Percentiles rank a stretch among this genome's conserved stretches.
Evolutionary conservation across 129 eudicot species (phyloP).

Genomic region (Tanacetum coccineum): DNA sequence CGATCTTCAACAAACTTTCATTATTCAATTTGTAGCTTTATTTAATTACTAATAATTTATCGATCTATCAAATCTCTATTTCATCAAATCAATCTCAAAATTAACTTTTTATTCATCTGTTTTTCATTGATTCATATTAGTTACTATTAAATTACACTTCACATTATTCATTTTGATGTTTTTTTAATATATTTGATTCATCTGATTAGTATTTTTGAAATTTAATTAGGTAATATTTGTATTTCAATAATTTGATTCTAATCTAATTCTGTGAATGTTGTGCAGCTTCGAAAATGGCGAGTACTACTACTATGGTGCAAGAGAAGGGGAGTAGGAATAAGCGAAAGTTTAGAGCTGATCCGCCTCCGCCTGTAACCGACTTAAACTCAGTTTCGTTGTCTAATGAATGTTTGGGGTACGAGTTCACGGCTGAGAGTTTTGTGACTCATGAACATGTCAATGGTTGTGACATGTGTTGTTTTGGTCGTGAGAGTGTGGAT

Average conservation of each 20-base stretch:
- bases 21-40: too few species aligned
- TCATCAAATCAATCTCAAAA: too few species aligned
- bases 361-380: slow-evolving; percentile 55
- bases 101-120: slow-evolving; percentile 6
- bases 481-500: slow-evolving; percentile 44
- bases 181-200: background rate
- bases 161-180: too few species aligned
- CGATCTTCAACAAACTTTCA: slow-evolving; percentile 25
- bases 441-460: slow-evolving; percentile 42
- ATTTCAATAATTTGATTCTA: too few species aligned
- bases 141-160: too few species aligned
- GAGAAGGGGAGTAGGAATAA: slow-evolving; percentile 94
- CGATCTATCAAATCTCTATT: background rate
- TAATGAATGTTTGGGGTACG: slow-evolving; percentile 52
- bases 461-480: slow-evolving; percentile 66
- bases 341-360: slow-evolving; percentile 90
- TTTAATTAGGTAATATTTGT: too few species aligned
- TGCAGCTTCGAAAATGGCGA: slow-evolving; percentile 64
- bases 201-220: slow-evolving; percentile 7
- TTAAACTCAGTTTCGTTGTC: slow-evolving; percentile 38
- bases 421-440: slow-evolving; percentile 74
- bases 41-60: slow-evolving; percentile 2
- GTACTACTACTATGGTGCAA: slow-evolving; percentile 43
- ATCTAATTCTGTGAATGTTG: background rate
- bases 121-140: background rate